Evolutionary conservation across 306 rosid genomes (phyloP), one percentile per base, ranked within the genome.

Genomic region (Lupinus albus): DNA sequence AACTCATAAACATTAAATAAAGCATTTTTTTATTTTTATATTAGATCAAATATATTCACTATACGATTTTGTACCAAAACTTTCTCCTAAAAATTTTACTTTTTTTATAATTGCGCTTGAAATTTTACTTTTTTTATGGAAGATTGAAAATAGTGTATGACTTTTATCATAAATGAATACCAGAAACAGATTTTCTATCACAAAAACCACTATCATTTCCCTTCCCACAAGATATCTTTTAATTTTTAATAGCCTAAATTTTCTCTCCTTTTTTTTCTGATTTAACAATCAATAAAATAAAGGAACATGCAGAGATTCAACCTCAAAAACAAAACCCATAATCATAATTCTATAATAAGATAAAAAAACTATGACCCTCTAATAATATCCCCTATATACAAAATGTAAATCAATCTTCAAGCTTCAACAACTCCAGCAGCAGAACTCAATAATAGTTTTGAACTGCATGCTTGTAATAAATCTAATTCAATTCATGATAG

Each of bases 341-440:
- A 60, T 70, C 60, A 67, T 10, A 74, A 78, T 61, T 63, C 68
- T 54, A 53, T 25, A 71, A 50, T 14, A 11, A 4, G 18, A 36
- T 51, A 17, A 7, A 48, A 17, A 46, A 36, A 9, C 38, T 11
- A 72, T 68, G 39, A 66, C 7, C 54, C 16, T 39, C 73, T 44
- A 30, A 59, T 1, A 74, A 46, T 49, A 42, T 50, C 14, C 39
- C 66, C 68, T 82, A 78, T 82, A 33, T 82, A 82, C 86, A 82
- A 50, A 71, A 65, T 64, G 41, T 0, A 71, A 64, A 78, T 53
- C 49, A 73, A 69, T 63, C 33, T 64, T 51, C 73, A 64, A 73
- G n/a, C 41, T 14, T 5, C 52, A 61, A 45, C 33, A 1, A 38
- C 13, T 8, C 53, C 42, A 38, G 35, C 53, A 21, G 64, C 64